Base-by-base conservation (phyloP, 225 moss, liverwort and hornwort species). In the Pseudisothecium myosuroides region DNA sequence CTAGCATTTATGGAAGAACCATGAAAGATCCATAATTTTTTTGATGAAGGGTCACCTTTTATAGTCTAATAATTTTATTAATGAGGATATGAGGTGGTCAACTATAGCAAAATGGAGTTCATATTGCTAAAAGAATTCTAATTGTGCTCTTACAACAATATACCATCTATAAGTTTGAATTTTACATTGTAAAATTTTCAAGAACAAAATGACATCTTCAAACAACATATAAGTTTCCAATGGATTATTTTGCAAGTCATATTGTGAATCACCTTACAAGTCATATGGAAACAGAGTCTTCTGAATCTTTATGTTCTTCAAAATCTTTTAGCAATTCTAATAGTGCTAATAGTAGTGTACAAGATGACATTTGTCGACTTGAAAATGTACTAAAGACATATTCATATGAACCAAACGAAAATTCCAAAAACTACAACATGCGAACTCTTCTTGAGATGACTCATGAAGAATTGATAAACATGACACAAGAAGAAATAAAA, bases 401-500 rank as follows among this genome's bases (percentile, higher is more conserved):
- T 75, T 87, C 92, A 59, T 86, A 75, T 39, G 91, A 90, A 62
- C 54, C 89, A 1, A 22, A 89, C 0, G 26, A 68, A 32, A 85
- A 90, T 76, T 87, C 82, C 69, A 91, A 89, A 87, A 85, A 89
- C 37, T 92, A 92, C 76, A 87, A 92, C 3, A 82, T 94, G 86
- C 66, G 28, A 27, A 94, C 83, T 22, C 72, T 94, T 37, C 79
- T 92, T 60, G 92, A 94, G 52, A 92, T 92, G 92, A 89, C 92
- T 34, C 91, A 90, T 32, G 94, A 94, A 85, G 90, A 94, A 68
- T 74, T 94, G 17, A 81, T 87, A n/a, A 90, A 89, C 22, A 92
- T 92, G 92, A 90, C 92, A 8, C 91, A 90, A 80, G 90, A 92
- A 41, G 92, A 94, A 87, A 92, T 92, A 19, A 94, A 92, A 75